Conservation (phyloP, 2,329 filamentous ascomycete genomes). For the Beauveria sp. region DNA sequence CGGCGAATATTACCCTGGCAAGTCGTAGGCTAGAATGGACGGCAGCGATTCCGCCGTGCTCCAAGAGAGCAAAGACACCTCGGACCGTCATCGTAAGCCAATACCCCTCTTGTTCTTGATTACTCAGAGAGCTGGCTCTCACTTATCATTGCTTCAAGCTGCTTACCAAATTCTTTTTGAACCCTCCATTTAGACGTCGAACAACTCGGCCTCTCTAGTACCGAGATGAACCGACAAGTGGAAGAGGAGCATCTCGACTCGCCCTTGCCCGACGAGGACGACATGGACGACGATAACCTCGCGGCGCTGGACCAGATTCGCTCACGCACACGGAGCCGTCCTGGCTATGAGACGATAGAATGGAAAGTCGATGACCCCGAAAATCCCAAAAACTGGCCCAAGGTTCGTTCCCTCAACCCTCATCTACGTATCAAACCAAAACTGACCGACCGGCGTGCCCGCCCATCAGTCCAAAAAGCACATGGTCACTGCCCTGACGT, state of each 20-base stretch:
- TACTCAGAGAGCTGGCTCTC: background rate
- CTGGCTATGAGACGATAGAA: slow-evolving; percentile 29
- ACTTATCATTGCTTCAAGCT: background rate
- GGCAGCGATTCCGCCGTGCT: background rate
- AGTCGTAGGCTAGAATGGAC: background rate
- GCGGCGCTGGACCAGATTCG: slow-evolving; percentile 26
- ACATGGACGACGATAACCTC: slow-evolving; percentile 29
- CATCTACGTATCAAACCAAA: background rate
- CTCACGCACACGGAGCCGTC: slow-evolving; percentile 25
- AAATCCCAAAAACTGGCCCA: slow-evolving; percentile 47
- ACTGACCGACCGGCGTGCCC: background rate
- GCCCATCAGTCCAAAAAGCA: slow-evolving; percentile 42
- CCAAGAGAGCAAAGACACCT: background rate
- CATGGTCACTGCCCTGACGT: slow-evolving; percentile 45
- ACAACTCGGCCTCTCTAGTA: background rate
- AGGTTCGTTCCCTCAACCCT: slow-evolving; percentile 18
- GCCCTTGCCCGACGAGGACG: slow-evolving; percentile 20
- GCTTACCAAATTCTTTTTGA: background rate
- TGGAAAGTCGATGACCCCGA: slow-evolving; percentile 42
- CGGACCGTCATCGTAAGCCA: background rate
- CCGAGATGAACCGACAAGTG: background rate
- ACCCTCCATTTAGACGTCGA: background rate
- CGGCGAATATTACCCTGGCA: background rate
- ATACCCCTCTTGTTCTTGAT: background rate
- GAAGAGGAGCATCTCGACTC: background rate